A percentile compares a stretch with the other conserved stretches of the same genome.
These are phyloP conservation scores for Annona cherimola DNA, from an alignment of 164 flowering plant species.

Conservation along the genomic window DNA sequence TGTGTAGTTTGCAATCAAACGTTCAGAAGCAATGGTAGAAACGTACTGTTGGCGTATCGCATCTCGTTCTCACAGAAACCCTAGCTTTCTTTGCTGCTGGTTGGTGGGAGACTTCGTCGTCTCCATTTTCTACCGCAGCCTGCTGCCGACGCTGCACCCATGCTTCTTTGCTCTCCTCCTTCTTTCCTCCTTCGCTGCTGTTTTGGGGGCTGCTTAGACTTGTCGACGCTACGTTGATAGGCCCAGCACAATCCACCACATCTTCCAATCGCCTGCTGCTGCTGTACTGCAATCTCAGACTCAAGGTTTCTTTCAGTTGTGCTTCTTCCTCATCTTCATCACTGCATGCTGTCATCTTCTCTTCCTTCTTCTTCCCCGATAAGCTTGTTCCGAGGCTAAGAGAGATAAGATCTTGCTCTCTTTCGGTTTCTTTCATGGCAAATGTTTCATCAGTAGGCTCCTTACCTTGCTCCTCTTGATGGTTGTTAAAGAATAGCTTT, in stretches of 20 bases:
- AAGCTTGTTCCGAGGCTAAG: constrained; percentile 64
- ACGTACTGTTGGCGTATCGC: constrained; percentile 75
- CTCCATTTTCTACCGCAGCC: constrained; percentile 34
- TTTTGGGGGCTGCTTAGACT: constrained; percentile 32
- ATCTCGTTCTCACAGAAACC: constrained; percentile 82
- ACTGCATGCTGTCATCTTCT: constrained; percentile 9
- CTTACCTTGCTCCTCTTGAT: constrained; percentile 31
- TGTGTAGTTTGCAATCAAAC: too few species aligned
- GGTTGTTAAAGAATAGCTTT: constrained; percentile 30
- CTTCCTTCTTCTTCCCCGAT: constrained; percentile 30
- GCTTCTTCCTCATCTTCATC: constrained; percentile 21
- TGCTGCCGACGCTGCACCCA: constrained; percentile 46
- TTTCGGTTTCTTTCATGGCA: constrained; percentile 27
- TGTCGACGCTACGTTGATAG: constrained; percentile 7
- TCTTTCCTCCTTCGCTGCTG: constrained; percentile 36
- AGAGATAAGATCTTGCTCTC: constrained; percentile 45
- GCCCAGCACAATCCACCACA: neutral
- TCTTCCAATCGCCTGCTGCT: constrained; percentile 15
- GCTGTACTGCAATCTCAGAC: constrained; percentile 35
- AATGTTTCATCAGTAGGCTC: constrained; percentile 13
- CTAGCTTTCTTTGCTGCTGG: constrained; percentile 64
- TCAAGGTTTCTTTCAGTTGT: constrained; percentile 22
- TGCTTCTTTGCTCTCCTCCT: constrained; percentile 30
- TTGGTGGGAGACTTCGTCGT: constrained; percentile 49
- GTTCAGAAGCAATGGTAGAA: neutral